Percentiles rank a stretch among this genome's conserved stretches.
Conservation (phyloP, 1,284 basidiomycete genomes). For the Ustilago hordei region DNA sequence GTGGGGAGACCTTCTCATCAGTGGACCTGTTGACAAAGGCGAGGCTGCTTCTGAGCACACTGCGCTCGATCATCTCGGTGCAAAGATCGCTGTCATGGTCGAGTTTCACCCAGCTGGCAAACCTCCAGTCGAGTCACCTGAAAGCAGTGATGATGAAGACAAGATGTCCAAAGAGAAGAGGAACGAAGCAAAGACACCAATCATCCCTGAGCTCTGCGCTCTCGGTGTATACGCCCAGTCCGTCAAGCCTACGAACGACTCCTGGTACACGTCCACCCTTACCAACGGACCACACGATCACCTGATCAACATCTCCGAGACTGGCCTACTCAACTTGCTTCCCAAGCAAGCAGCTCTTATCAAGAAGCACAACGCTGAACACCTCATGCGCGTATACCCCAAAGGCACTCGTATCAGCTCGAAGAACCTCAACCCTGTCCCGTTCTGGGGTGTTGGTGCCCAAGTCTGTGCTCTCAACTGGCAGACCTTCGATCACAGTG, state of each 20-base stretch:
- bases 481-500: constrained; percentile 71
- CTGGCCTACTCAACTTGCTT: constrained; percentile 71
- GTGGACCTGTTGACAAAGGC: constrained; percentile 52
- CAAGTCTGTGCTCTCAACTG: constrained; percentile 78
- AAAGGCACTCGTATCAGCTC: constrained; percentile 74
- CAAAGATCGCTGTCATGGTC: constrained; percentile 77
- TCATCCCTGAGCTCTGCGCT: constrained; percentile 60
- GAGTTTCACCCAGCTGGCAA: constrained; percentile 40
- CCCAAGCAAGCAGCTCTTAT: constrained; percentile 63
- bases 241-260: constrained; percentile 58
- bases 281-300: constrained; percentile 69
- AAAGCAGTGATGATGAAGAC: constrained; percentile 38
- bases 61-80: constrained; percentile 73
- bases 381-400: constrained; percentile 76
- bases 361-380: constrained; percentile 71
- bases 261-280: constrained; percentile 56
- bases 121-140: constrained; percentile 16
- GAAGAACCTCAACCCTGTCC: constrained; percentile 58
- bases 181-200: constrained; percentile 52
- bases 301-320: constrained; percentile 76
- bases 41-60: constrained; percentile 62
- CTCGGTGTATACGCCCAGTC: constrained; percentile 64
- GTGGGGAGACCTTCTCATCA: constrained; percentile 74
- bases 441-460: constrained; percentile 75
- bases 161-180: constrained; percentile 24